Conservation (phyloP, 2,329 filamentous ascomycete genomes). For the Trichoderma sp. region DNA sequence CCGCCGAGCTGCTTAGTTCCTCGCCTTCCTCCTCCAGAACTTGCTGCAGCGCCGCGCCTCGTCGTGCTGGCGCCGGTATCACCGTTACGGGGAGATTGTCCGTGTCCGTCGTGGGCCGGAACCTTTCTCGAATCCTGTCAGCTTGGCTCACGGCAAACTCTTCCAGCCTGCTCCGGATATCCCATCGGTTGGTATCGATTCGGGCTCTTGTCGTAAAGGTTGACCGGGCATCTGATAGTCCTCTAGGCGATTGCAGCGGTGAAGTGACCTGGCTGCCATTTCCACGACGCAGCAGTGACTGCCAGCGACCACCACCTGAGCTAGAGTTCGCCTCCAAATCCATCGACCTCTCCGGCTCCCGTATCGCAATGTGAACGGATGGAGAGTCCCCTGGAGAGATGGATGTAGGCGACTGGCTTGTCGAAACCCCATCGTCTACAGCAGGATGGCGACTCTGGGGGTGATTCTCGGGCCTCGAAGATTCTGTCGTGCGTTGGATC, state of each 20-base stretch:
- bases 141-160: slow-evolving; percentile 63
- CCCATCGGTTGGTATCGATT: slow-evolving; percentile 47
- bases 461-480: slow-evolving; percentile 40
- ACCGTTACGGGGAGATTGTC: slow-evolving; percentile 59
- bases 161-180: slow-evolving; percentile 58
- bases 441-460: slow-evolving; percentile 28
- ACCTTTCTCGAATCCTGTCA: slow-evolving; percentile 58
- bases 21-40: slow-evolving; percentile 56
- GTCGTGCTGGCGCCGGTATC: slow-evolving; percentile 62
- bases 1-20: slow-evolving; percentile 21
- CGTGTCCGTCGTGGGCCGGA: slow-evolving; percentile 55
- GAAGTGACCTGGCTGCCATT: neutral
- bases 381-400: slow-evolving; percentile 26
- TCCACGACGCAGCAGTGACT: slow-evolving; percentile 25
- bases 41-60: slow-evolving; percentile 56
- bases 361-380: slow-evolving; percentile 27
- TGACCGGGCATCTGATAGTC: slow-evolving; percentile 5
- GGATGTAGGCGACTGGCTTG: slow-evolving; percentile 23
- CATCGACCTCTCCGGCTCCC: slow-evolving; percentile 16
- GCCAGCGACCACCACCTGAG: slow-evolving; percentile 34
- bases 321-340: slow-evolving; percentile 35
- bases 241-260: neutral
- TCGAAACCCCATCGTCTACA: slow-evolving; percentile 31
- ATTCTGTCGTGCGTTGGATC: slow-evolving; percentile 33
- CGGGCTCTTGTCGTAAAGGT: slow-evolving; percentile 16